Conservation (phyloP, 257 asterid species). For the Plantago elongata region DNA sequence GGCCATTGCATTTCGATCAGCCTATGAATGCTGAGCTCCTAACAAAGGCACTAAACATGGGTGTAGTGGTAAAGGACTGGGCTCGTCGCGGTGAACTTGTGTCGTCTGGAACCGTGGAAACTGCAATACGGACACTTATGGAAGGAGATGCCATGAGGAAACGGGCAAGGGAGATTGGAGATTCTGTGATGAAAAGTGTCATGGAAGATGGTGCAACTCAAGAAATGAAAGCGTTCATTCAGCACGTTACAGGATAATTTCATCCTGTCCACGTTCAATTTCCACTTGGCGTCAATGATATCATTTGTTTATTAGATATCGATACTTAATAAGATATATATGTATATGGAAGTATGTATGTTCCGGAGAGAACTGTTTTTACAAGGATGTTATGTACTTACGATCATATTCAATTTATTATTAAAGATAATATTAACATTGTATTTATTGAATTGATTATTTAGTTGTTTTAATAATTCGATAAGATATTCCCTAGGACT, state of each 20-base stretch:
- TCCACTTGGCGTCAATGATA: too few species aligned
- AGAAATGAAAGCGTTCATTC: slow-evolving; percentile 36
- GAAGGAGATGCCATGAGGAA: slow-evolving; percentile 44
- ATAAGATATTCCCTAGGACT: too few species aligned
- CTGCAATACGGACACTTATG: slow-evolving; percentile 41
- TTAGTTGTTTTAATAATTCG: too few species aligned
- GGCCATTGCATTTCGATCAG: slow-evolving; percentile 69
- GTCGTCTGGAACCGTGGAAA: slow-evolving; percentile 20
- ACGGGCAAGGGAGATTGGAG: slow-evolving; percentile 35
- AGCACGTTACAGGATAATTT: slow-evolving; percentile 17
- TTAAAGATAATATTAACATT: too few species aligned
- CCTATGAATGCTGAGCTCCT: slow-evolving; percentile 40
- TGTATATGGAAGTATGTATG: too few species aligned
- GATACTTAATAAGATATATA: too few species aligned
- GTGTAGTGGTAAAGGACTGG: slow-evolving; percentile 32
- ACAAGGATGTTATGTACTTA: too few species aligned
- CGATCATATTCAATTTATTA: too few species aligned
- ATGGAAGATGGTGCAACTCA: slow-evolving; percentile 30
- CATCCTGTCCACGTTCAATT: too few species aligned
- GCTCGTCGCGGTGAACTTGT: slow-evolving; percentile 24
- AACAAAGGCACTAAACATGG: slow-evolving; percentile 26
- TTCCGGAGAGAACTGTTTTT: too few species aligned
- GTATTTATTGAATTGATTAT: too few species aligned
- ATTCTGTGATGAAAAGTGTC: slow-evolving; percentile 18
- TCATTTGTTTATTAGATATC: too few species aligned